Conservation (phyloP, 768 basidiomycete genomes). For the Antrodiella citrinella region DNA sequence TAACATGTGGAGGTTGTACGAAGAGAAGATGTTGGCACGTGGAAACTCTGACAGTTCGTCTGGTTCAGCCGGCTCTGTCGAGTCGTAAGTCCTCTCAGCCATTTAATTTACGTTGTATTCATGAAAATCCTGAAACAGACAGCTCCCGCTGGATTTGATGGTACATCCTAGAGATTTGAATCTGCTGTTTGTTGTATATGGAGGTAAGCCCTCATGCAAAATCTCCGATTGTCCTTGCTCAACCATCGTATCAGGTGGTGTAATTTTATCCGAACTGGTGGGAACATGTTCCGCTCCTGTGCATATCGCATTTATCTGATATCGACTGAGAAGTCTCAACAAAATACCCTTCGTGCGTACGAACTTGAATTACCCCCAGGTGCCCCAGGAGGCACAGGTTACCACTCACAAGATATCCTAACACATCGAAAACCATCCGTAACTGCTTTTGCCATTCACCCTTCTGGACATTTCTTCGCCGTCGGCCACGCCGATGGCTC, state of each 20-base stretch:
- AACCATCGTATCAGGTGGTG: conserved; percentile 38
- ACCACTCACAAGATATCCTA: conserved; percentile 55
- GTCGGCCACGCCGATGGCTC: conserved; percentile 79
- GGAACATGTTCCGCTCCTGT: conserved; percentile 7
- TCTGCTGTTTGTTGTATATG: conserved; percentile 65
- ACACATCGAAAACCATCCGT: conserved; percentile 62
- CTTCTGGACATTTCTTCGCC: conserved; percentile 67
- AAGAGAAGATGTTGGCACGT: conserved; percentile 41
- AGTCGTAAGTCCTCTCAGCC: too few relatives aligned
- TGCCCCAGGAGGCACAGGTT: conserved; percentile 71
- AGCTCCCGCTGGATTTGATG: conserved; percentile 49
- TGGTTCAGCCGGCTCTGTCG: too few relatives aligned
- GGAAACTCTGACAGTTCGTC: too few relatives aligned
- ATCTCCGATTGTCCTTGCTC: conserved; percentile 2
- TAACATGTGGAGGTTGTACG: conserved; percentile 70
- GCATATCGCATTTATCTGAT: conserved; percentile 13
- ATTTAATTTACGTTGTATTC: too few relatives aligned
- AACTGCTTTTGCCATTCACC: conserved; percentile 66
- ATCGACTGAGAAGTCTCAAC: conserved; percentile 38
- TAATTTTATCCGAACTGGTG: conserved; percentile 54
- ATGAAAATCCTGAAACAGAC: conserved; percentile 10
- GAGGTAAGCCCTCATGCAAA: conserved; percentile 36
- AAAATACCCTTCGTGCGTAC: conserved; percentile 49
- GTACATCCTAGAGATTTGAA: conserved; percentile 70
- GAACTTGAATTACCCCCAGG: conserved; percentile 71